Evolutionary conservation across 768 basidiomycete genomes (phyloP).

Genomic region (Kondoa malvinella): DNA sequence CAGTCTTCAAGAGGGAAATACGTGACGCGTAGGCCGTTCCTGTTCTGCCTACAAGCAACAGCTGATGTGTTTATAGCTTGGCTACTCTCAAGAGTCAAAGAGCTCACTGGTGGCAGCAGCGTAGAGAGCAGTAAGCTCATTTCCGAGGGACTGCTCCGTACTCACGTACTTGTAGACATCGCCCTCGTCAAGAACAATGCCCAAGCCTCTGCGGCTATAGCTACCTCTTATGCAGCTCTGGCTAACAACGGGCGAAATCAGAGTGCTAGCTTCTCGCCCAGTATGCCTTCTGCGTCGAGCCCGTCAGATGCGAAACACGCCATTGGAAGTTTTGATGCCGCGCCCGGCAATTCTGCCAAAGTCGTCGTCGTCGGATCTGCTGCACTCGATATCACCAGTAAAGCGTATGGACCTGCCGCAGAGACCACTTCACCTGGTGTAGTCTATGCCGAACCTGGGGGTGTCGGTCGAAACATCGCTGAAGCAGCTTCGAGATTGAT

Average conservation of each 20-base stretch:
- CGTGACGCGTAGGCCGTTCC: constrained; percentile 43
- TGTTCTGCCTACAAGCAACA: background rate
- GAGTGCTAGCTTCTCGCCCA: background rate
- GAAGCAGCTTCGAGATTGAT: constrained; percentile 57
- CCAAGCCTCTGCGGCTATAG: constrained; percentile 60
- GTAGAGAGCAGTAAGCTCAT: constrained; percentile 47
- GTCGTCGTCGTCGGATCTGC: constrained; percentile 55
- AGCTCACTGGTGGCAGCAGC: constrained; percentile 60
- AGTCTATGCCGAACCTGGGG: constrained; percentile 58
- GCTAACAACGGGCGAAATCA: constrained; percentile 24
- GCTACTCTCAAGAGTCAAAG: constrained; percentile 64
- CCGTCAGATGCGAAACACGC: constrained; percentile 1
- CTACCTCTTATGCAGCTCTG: constrained; percentile 52
- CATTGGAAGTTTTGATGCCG: constrained; percentile 32
- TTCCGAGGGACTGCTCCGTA: background rate
- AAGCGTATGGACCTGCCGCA: constrained; percentile 25
- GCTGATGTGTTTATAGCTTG: constrained; percentile 38
- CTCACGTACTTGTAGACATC: constrained; percentile 41
- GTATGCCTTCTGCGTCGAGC: background rate
- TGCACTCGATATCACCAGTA: constrained; percentile 71
- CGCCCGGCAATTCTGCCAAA: constrained; percentile 1
- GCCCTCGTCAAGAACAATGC: constrained; percentile 82
- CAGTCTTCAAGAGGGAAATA: constrained; percentile 68
- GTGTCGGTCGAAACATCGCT: constrained; percentile 87
- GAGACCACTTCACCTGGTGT: constrained; percentile 62